A percentile compares a stretch with the other conserved stretches of the same genome.
Conservation (phyloP, 768 basidiomycete species). For the Russula ochroleuca region DNA sequence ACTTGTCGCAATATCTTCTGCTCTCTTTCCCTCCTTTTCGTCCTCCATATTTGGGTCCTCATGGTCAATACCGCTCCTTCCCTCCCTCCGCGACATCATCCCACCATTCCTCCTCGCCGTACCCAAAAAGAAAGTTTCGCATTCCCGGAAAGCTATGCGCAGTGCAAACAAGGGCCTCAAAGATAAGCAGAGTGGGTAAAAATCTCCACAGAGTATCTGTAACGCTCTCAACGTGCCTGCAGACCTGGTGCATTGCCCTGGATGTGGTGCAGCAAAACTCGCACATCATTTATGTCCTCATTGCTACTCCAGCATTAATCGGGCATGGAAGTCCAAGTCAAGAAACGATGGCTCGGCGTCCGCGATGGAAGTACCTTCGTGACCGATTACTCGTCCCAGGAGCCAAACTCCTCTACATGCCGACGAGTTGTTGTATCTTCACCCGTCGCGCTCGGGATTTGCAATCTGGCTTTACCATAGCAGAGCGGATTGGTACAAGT, state of each 20-base stretch:
- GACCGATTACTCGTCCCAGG: neutral
- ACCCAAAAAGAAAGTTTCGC: constrained; percentile 90
- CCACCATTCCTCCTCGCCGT: constrained; percentile 88
- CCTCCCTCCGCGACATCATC: constrained; percentile 64
- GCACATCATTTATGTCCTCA: constrained; percentile 81
- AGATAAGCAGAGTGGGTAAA: constrained; percentile 77
- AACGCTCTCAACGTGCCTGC: neutral
- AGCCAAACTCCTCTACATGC: neutral
- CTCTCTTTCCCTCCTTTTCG: constrained; percentile 30
- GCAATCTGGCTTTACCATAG: neutral
- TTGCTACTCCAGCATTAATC: constrained; percentile 70
- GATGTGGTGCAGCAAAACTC: constrained; percentile 82
- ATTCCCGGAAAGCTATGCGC: constrained; percentile 93
- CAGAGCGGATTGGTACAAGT: neutral
- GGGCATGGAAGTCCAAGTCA: constrained; percentile 53
- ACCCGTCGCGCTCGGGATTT: neutral
- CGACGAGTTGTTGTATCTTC: neutral
- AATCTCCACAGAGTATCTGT: neutral
- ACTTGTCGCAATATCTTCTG: constrained; percentile 27
- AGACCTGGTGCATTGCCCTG: constrained; percentile 92
- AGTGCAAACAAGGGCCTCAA: constrained; percentile 91
- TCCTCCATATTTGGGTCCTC: constrained; percentile 30
- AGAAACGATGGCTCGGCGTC: constrained; percentile 8
- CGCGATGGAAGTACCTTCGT: constrained; percentile 9
- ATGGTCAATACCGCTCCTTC: constrained; percentile 41